Evolutionary conservation across 2,329 filamentous ascomycete species (phyloP), one percentile per base, ranked within the genome.

Genomic region (Paraphaeosphaeria minitans): DNA sequence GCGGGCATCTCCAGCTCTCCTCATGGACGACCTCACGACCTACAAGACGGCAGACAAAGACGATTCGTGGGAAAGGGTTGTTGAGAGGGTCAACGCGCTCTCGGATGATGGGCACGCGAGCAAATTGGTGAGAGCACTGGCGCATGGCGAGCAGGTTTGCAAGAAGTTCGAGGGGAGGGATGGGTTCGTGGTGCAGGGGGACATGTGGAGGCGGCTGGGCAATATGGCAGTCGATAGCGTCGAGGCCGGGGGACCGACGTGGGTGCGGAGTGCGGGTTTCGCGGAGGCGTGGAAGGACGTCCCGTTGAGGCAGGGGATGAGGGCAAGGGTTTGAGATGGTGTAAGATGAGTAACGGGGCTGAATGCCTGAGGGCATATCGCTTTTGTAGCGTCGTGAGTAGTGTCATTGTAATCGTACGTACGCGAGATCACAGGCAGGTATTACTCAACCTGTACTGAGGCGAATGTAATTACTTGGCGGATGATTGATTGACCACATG

Each of bases 41-140:
- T 94, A 95, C 69, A 74, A 77, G 1, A 83, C 88, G 0, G 83
- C 79, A 4, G 33, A 35, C 56, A 42, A 59, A 7, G 55, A 63
- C n/a, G 60, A 63, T 0, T 53, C 22, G 43, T 82, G 80, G 83
- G 75, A 75, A 43, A 75, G 69, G 21, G 69, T 83, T 46, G 79
- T 83, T 60, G 70, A 76, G 60, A 80, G 73, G 53, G 83, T 77
- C 51, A 82, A 82, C 55, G 65, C 67, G 37, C 71, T 81, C 22
- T 70, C 82, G 0, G 93, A 97, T 65, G 93, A 97, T 75, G 93
- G 93, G 0, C 94, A 98, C 77, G 82, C 87, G 10, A 82, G 88
- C 55, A 97, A 97, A 76, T 78, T 96, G 5, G 81, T 89, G 8
- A 81, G 93, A 33, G 88, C 91, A 1, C 75, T 95, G 19, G 84